Evolutionary conservation across 176 grass and related monocot species (phyloP).

Genomic region (Leersia perrieri): DNA sequence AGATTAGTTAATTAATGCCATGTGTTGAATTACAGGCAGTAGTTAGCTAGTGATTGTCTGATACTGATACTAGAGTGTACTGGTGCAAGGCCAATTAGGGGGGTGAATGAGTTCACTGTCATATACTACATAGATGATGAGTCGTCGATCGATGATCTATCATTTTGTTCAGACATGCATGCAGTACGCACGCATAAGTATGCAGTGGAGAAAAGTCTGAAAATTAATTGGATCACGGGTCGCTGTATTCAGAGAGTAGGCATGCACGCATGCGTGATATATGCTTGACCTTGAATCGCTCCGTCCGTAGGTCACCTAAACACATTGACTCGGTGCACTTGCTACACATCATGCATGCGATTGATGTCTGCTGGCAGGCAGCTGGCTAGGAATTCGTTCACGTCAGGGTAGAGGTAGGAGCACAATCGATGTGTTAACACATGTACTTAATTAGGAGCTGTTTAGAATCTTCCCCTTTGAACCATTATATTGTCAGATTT

Average conservation of each 20-base stretch:
- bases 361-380: no score
- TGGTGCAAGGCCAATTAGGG: not conserved
- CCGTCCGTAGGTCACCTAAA: slow-evolving; percentile 18
- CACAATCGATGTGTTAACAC: not conserved
- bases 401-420: not conserved
- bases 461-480: no score
- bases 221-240: not conserved
- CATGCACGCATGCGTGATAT: not conserved
- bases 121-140: no score
- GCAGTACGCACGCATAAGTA: no score
- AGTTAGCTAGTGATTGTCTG: no score
- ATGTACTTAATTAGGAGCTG: no score
- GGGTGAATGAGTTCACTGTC: not conserved
- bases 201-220: not conserved
- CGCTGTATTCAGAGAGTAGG: not conserved
- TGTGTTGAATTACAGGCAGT: not conserved
- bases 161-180: no score
- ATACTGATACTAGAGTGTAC: no score
- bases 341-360: no score
- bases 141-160: no score
- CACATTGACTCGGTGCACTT: not conserved
- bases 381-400: no score
- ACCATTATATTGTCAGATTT: no score
- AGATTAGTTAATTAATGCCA: not conserved
- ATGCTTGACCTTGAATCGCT: not conserved